A percentile compares a stretch with the other conserved stretches of the same genome.
Conservation (phyloP, 768 basidiomycete genomes). For the Amanita molliuscula region DNA sequence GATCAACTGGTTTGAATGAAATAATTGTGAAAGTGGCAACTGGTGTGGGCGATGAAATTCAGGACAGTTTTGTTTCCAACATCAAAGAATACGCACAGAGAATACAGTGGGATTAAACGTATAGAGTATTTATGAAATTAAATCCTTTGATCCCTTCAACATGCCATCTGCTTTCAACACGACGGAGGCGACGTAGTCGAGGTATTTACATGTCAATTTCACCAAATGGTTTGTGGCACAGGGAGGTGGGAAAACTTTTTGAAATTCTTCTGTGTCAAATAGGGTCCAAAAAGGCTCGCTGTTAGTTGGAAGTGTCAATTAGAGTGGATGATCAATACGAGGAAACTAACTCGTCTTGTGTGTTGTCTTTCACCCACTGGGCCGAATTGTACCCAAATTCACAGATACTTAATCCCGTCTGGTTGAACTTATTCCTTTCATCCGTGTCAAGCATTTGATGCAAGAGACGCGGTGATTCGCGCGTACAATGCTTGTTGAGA, state of each 20-base stretch:
- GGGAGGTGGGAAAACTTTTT: constrained; percentile 10
- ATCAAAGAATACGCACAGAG: constrained; percentile 67
- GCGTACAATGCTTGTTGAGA: constrained; percentile 12
- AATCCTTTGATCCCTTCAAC: constrained; percentile 4
- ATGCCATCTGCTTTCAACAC: constrained; percentile 13
- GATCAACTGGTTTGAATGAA: constrained; percentile 77
- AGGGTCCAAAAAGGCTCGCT: constrained; percentile 4
- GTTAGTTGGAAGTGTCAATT: not conserved
- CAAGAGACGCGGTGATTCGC: constrained; percentile 16
- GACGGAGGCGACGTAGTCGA: constrained; percentile 12
- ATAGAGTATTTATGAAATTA: not conserved
- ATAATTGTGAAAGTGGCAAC: constrained; percentile 87
- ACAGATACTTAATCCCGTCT: constrained; percentile 11
- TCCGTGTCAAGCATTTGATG: constrained; percentile 15
- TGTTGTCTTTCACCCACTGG: constrained; percentile 12
- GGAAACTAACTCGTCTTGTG: constrained; percentile 10
- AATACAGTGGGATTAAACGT: constrained; percentile 66
- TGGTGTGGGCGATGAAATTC: constrained; percentile 64
- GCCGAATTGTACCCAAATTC: constrained; percentile 11
- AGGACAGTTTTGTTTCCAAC: constrained; percentile 61
- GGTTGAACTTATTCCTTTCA: constrained; percentile 13
- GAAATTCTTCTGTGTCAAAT: constrained; percentile 13
- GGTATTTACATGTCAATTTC: constrained; percentile 16
- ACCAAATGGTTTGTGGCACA: constrained; percentile 9
- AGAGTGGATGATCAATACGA: not conserved